Evolutionary conservation across 768 basidiomycete genomes (phyloP).

Genomic region (Butyriboletus loyo): DNA sequence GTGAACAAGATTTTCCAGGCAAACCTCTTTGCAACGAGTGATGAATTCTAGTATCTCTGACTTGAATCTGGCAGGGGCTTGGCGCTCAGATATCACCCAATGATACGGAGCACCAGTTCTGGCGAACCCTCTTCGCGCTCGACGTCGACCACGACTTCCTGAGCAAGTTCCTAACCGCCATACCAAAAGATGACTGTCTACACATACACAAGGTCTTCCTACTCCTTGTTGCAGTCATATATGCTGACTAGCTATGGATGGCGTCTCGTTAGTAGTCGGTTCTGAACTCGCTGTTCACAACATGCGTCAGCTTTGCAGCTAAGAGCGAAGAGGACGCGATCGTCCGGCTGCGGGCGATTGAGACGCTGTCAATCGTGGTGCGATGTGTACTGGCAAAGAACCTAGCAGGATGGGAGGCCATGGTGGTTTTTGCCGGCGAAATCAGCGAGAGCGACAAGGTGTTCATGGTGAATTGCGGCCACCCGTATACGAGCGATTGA

Average conservation of each 20-base stretch:
- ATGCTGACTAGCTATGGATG: constrained; percentile 9
- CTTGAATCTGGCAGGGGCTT: constrained; percentile 37
- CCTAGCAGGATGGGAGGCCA: constrained; percentile 66
- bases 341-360: constrained; percentile 40
- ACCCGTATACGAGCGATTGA: background rate
- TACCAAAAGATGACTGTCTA: constrained; percentile 51
- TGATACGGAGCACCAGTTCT: constrained; percentile 47
- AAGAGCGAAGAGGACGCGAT: constrained; percentile 22
- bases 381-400: constrained; percentile 54
- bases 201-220: constrained; percentile 47
- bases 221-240: background rate
- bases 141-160: constrained; percentile 51
- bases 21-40: constrained; percentile 1
- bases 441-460: constrained; percentile 54
- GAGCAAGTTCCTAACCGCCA: constrained; percentile 34
- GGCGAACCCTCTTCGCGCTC: constrained; percentile 49
- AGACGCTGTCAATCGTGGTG: constrained; percentile 47
- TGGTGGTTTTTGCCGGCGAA: constrained; percentile 65
- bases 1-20: constrained; percentile 51
- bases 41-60: constrained; percentile 1
- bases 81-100: constrained; percentile 42
- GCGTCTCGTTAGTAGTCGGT: constrained; percentile 44
- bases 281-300: constrained; percentile 44
- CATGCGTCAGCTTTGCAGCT: constrained; percentile 42
- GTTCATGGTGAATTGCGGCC: constrained; percentile 43